Base-by-base conservation (phyloP, 176 grass and related monocot genomes). In the Oryza officinalis region DNA sequence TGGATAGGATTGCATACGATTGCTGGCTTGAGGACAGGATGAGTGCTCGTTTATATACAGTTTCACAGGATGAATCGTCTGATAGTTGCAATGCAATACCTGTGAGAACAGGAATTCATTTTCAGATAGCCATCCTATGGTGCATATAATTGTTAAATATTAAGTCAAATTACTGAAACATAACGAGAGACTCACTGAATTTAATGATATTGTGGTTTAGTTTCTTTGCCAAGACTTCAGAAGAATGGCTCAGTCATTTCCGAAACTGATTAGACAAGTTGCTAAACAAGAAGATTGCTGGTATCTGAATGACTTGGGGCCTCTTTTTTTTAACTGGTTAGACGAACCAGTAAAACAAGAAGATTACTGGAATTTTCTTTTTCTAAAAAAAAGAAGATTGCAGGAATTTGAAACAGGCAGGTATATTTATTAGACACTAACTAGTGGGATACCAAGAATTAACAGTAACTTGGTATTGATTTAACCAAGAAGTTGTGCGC, bases 11-110 rank as follows among this genome's bases (percentile, higher is more conserved):
- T 10, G 89, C 91, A 61, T 95, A 89, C 3, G 86, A 84, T 72
- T 98, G 93, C 46, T 92, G 89, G 75, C 63, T 82, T 73, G 89
- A 85, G 26, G 93, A 89, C 72, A 92, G 73, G n/a, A 63, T 71
- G 4, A 98, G 83, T 14, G 96, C 93, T 63, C 84, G 85, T 75
- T 92, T 99, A 71, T 99, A 96, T 30, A 90, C 91, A 82, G 86
- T 85, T 82, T 99, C 93, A 66, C 87, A 90, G 49, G 87, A 90
- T 4, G 85, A 83, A 30, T 99, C 93, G 38, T 94, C 77, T 65
- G 89, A 94, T 84, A 99, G 76, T 74, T 99, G 96, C 59, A 95
- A 90, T 8, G 93, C 96, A 44, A 96, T 91, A 92, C 96, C 96
- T 99, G 75, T 10, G 71, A 57, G 78, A 68, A 82, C 47, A 87